These are phyloP conservation scores for Coemansia sp. DNA, from an alignment of 192 early-diverging fungal genomes.

Conservation along the genomic window DNA sequence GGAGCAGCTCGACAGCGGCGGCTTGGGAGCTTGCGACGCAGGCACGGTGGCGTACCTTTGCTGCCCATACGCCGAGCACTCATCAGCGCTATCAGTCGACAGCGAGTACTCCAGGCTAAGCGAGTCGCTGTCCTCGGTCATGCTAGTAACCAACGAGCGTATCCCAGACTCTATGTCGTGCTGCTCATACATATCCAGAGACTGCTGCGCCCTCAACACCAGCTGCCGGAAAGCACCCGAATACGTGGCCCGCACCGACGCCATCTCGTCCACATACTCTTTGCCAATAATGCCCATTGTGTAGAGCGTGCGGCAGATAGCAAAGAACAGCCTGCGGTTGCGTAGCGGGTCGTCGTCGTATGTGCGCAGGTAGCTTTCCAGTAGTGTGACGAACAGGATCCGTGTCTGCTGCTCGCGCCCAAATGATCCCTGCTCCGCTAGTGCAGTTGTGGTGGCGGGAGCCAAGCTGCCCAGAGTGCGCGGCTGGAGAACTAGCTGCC, in stretches of 20 bases:
- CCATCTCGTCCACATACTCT: constrained; percentile 81
- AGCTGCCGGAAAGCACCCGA: constrained; percentile 83
- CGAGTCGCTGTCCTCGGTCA: constrained; percentile 26
- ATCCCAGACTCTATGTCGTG: constrained; percentile 48
- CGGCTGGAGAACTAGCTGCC: neutral
- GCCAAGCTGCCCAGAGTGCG: neutral
- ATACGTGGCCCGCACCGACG: constrained; percentile 76
- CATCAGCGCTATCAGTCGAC: constrained; percentile 8
- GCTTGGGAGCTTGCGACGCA: neutral
- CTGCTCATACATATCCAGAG: constrained; percentile 52
- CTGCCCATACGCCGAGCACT: neutral
- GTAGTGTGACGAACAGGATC: constrained; percentile 79
- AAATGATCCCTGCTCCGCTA: constrained; percentile 3
- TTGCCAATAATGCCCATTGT: constrained; percentile 80
- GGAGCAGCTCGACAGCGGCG: neutral
- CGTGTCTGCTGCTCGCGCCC: constrained; percentile 66
- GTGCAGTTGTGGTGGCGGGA: neutral
- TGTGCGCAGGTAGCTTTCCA: constrained; percentile 87
- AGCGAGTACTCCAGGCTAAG: constrained; percentile 14
- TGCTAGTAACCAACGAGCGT: constrained; percentile 31
- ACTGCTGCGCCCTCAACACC: constrained; percentile 72
- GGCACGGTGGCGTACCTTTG: constrained; percentile 10
- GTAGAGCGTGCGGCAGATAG: constrained; percentile 83
- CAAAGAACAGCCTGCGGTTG: constrained; percentile 81
- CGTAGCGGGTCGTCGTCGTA: constrained; percentile 85